A percentile compares a stretch with the other conserved stretches of the same genome.
These are phyloP conservation scores for Tetramitus jugosus DNA, from an alignment of 208 protist species.

Conservation along the genomic window DNA sequence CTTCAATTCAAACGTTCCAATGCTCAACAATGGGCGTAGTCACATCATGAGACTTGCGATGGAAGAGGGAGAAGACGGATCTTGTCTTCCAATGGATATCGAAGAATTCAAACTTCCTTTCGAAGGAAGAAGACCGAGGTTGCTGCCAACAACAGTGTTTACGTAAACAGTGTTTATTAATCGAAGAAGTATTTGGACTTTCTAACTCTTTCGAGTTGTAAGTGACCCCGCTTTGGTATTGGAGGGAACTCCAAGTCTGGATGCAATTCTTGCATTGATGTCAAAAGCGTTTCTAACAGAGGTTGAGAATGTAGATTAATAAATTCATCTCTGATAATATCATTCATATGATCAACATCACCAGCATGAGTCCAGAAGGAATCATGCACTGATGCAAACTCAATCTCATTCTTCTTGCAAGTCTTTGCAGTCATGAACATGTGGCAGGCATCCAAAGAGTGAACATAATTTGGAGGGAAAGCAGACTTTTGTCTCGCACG, in stretches of 20 bases:
- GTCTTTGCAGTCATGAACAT: slow-evolving; percentile 89
- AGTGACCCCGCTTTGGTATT: slow-evolving; percentile 33
- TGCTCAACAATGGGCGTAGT: no score
- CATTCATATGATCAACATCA: slow-evolving; percentile 76
- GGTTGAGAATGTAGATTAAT: slow-evolving; percentile 78
- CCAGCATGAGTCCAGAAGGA: slow-evolving; percentile 94
- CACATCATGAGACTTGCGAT: no score
- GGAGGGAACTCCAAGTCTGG: slow-evolving; percentile 36
- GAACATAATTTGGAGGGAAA: slow-evolving; percentile 96
- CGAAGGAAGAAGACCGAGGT: no score
- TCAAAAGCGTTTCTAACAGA: slow-evolving; percentile 41
- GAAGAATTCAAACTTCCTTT: no score
- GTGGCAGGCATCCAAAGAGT: slow-evolving; percentile 95
- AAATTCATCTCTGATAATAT: slow-evolving; percentile 87
- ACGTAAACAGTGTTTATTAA: no score
- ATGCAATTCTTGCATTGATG: slow-evolving; percentile 35
- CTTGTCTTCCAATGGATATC: no score
- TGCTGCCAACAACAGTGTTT: no score
- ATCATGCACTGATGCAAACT: slow-evolving; percentile 94
- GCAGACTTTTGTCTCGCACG: slow-evolving; percentile 54
- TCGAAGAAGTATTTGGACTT: slow-evolving; percentile 48
- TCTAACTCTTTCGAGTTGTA: slow-evolving; percentile 37
- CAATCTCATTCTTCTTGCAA: slow-evolving; percentile 68
- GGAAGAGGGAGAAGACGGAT: no score
- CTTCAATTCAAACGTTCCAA: no score